Conservation (phyloP, 176 grass and related monocot genomes). For the Carex parvula region DNA sequence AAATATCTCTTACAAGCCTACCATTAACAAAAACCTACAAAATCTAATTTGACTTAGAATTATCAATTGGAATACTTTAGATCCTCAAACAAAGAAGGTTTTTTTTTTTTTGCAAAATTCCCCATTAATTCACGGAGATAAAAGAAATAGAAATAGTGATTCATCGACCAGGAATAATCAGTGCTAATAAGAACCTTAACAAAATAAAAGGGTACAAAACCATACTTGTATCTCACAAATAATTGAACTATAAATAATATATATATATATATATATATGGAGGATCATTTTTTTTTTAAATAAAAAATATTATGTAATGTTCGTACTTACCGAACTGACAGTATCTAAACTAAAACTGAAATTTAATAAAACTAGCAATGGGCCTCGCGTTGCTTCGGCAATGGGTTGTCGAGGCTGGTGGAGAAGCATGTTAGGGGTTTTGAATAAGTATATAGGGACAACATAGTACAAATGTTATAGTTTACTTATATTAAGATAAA, state of each 20-base stretch:
- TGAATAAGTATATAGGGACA: too few species aligned
- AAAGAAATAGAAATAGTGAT: background rate
- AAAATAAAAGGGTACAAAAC: background rate
- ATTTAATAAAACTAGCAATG: too few species aligned
- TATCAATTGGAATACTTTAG: background rate
- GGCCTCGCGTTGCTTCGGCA: too few species aligned
- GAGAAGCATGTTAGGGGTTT: too few species aligned
- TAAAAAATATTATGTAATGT: too few species aligned
- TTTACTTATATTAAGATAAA: too few species aligned
- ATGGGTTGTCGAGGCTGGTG: too few species aligned
- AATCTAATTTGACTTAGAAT: background rate
- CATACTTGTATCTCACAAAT: background rate
- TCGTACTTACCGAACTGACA: too few species aligned
- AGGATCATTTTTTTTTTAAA: too few species aligned
- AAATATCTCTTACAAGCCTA: background rate
- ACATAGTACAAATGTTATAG: too few species aligned
- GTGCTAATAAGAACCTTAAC: background rate
- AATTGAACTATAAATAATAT: background rate
- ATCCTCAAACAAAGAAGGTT: background rate
- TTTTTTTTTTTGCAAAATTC: background rate
- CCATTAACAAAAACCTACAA: slow-evolving; percentile 8
- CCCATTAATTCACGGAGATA: background rate
- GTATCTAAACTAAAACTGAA: too few species aligned
- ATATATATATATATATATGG: background rate
- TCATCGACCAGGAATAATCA: background rate